Evolutionary conservation across 2,329 filamentous ascomycete genomes (phyloP).

Genomic region (Cordyceps farinosa): DNA sequence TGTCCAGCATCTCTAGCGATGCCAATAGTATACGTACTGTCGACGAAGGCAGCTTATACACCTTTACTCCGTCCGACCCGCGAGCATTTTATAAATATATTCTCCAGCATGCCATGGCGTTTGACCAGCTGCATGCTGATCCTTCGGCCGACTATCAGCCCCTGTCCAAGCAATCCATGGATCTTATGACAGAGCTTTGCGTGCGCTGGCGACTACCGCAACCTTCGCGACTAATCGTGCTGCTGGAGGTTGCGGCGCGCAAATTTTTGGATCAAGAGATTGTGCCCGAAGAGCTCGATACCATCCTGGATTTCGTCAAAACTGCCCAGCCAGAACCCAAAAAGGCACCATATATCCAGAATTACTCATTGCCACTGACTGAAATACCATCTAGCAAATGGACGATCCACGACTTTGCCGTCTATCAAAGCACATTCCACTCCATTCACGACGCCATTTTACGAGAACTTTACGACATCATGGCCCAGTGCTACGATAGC

Average conservation of each 20-base stretch:
- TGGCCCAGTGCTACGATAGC: slow-evolving; percentile 84
- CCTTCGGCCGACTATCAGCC: slow-evolving; percentile 47
- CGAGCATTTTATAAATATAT: slow-evolving; percentile 80
- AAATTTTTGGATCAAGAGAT: slow-evolving; percentile 85
- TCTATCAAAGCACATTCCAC: slow-evolving; percentile 72
- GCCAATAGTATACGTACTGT: slow-evolving; percentile 49
- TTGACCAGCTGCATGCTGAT: slow-evolving; percentile 57
- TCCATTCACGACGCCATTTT: slow-evolving; percentile 77
- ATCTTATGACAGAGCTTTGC: slow-evolving; percentile 80
- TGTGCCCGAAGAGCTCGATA: slow-evolving; percentile 74
- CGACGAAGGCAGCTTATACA: slow-evolving; percentile 68
- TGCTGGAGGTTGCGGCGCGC: slow-evolving; percentile 79
- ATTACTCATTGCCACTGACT: slow-evolving; percentile 47
- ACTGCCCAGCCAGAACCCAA: slow-evolving; percentile 64
- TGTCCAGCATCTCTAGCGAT: slow-evolving; percentile 62
- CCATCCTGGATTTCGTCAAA: slow-evolving; percentile 79
- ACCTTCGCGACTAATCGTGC: slow-evolving; percentile 72
- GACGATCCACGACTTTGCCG: slow-evolving; percentile 64
- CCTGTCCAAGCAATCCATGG: slow-evolving; percentile 74
- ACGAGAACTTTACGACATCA: slow-evolving; percentile 80
- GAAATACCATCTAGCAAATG: slow-evolving; percentile 60
- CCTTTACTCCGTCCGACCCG: slow-evolving; percentile 83
- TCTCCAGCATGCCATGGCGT: slow-evolving; percentile 69
- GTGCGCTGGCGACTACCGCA: slow-evolving; percentile 86
- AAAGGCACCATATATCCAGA: slow-evolving; percentile 54